phyloP scores from a whole-genome alignment of 2,329 filamentous ascomycete genomes.

The Gyromitra esculenta region DNA sequence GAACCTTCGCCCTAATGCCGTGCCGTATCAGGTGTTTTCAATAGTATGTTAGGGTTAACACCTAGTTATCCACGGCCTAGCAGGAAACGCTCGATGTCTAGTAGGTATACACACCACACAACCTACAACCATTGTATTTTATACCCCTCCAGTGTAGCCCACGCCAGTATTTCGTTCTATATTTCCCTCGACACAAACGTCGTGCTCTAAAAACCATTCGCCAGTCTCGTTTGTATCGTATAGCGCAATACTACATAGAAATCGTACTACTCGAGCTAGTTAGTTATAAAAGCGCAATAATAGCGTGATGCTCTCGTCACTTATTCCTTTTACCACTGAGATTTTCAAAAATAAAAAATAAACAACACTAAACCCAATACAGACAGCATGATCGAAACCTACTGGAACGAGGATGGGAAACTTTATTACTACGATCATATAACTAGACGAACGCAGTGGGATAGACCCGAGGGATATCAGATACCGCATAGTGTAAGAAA shows the following conservation, averaged over 20 bases:
- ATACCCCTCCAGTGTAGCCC: neutral
- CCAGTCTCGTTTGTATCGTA: neutral
- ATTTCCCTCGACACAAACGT: neutral
- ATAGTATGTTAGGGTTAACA: neutral
- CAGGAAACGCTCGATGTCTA: neutral
- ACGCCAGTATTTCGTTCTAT: constrained; percentile 18
- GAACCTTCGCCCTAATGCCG: neutral
- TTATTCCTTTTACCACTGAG: neutral
- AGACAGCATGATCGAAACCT: neutral
- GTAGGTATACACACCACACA: neutral
- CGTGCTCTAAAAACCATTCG: neutral
- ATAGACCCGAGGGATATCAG: constrained; percentile 2
- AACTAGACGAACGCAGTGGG: constrained; percentile 4
- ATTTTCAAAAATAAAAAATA: neutral
- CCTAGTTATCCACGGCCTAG: neutral
- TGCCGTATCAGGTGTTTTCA: neutral
- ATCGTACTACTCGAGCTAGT: neutral
- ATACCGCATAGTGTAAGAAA: constrained; percentile 5
- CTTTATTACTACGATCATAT: constrained; percentile 3
- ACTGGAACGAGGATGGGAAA: neutral
- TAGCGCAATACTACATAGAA: constrained; percentile 12
- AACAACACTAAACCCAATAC: neutral
- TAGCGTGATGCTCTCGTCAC: too few species aligned
- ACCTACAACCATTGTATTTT: neutral
- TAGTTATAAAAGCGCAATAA: neutral